These are phyloP conservation scores for Nicotiana undulata DNA, from an alignment of 257 asterid genomes.

Conservation along the genomic window DNA sequence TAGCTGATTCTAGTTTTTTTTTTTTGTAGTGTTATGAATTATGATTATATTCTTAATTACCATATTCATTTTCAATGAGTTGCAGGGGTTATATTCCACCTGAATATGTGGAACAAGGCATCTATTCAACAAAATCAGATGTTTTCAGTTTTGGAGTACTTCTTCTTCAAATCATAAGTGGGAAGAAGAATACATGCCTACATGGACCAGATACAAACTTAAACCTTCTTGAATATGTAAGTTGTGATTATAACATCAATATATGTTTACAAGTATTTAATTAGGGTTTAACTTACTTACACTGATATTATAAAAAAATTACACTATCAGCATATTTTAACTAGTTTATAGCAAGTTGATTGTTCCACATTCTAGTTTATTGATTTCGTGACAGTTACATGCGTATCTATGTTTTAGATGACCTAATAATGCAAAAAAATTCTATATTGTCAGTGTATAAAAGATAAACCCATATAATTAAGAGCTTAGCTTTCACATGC, in stretches of 20 bases:
- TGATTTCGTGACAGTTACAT: too few relatives aligned
- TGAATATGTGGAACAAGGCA: conserved; percentile 27
- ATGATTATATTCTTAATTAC: background rate
- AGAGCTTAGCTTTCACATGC: background rate
- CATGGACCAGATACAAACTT: conserved; percentile 20
- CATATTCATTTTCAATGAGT: background rate
- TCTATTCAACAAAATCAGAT: conserved; percentile 29
- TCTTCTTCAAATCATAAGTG: conserved; percentile 31
- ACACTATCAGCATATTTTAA: too few relatives aligned
- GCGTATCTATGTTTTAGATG: too few relatives aligned
- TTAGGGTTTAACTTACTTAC: background rate
- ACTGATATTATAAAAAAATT: background rate
- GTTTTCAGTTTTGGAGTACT: conserved; percentile 34
- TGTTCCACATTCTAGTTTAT: too few relatives aligned
- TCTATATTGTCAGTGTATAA: too few relatives aligned
- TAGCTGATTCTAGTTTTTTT: too few relatives aligned
- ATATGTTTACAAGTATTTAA: background rate
- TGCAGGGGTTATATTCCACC: conserved; percentile 38
- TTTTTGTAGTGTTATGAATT: too few relatives aligned
- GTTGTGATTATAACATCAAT: background rate
- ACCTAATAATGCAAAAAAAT: too few relatives aligned
- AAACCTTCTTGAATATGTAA: conserved; percentile 26
- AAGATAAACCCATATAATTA: too few relatives aligned
- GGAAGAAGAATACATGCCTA: conserved; percentile 18
- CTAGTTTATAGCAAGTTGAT: too few relatives aligned